Evolutionary conservation across 441 rosid genomes (phyloP), one percentile per base, ranked within the genome.

Genomic region (Lepidium campestre): DNA sequence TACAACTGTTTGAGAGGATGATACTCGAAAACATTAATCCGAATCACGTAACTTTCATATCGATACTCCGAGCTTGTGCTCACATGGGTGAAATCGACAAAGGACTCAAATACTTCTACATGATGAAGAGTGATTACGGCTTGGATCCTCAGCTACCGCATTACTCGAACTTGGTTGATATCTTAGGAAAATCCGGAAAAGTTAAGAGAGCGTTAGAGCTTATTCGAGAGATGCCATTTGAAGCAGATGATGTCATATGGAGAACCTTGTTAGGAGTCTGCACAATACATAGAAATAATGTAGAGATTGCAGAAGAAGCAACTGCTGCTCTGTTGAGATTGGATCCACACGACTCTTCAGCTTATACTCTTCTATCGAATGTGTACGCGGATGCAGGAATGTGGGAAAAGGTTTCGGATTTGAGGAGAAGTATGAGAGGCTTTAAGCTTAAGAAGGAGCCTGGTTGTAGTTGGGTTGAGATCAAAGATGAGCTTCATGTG

Each of bases 401-500:
- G 95, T 91, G 95, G 96, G 82, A 71, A 31, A 83, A 85, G 60
- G 95, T 83, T 27, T 83, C 85, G 1, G 77, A 82, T 35, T 58
- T 76, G 78, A 81, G 96, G 78, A 87, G 78, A 64, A 69, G 70
- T 40, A 87, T 90, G 88, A 87, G 78, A 78, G 36, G 79, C 61
- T 78, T 76, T 31, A 85, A 78, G 75, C 79, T 89, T 35, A 89
- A 79, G 77, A 93, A 91, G 80, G 95, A 91, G 75, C 97, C 93
- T 6, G 97, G 97, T 49, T 90, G 93, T 69, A 90, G 98, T 80
- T 89, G 97, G 97, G 81, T 93, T 45, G 95, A 87, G 79, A 70
- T 91, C 23, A 87, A 80, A 75, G 90, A 86, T 57, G 91, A 82
- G 76, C 79, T 93, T 31, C 93, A 89, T 47, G 65, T 80, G 49